Percentiles rank a stretch among this genome's conserved stretches.
Evolutionary conservation across 2,329 filamentous ascomycete genomes (phyloP).

Genomic region (Plectosphaerella sp.): DNA sequence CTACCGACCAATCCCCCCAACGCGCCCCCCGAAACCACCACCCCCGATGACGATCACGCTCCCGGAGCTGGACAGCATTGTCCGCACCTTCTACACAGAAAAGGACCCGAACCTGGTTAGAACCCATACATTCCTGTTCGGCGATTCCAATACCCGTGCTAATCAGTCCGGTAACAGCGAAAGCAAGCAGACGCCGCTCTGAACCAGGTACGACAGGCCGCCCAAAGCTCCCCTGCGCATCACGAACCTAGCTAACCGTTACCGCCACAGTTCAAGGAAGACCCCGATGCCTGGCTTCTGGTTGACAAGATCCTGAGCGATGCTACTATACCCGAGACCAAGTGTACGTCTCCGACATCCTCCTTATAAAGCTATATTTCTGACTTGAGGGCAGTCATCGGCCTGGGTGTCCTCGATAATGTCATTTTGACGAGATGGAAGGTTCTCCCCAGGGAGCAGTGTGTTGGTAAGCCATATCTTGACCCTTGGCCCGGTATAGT

Average conservation of each 20-base stretch:
- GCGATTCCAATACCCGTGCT: slow-evolving; percentile 10
- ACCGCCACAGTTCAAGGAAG: slow-evolving; percentile 83
- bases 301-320: slow-evolving; percentile 96
- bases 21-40: slow-evolving; percentile 25
- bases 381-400: slow-evolving; percentile 62
- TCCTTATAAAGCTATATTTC: background rate
- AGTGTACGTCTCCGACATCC: slow-evolving; percentile 60
- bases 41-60: slow-evolving; percentile 66
- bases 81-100: slow-evolving; percentile 89
- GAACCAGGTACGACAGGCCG: slow-evolving; percentile 68
- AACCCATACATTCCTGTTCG: slow-evolving; percentile 19
- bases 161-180: slow-evolving; percentile 56
- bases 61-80: slow-evolving; percentile 91
- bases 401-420: slow-evolving; percentile 93
- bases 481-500: background rate
- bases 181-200: slow-evolving; percentile 90
- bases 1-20: slow-evolving; percentile 20
- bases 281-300: slow-evolving; percentile 94
- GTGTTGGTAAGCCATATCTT: slow-evolving; percentile 56
- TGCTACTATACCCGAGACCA: slow-evolving; percentile 90
- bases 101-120: too few relatives aligned
- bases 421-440: slow-evolving; percentile 99
- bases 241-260: slow-evolving; percentile 19
- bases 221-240: slow-evolving; percentile 1
- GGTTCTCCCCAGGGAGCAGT: slow-evolving; percentile 91